phyloP scores from a whole-genome alignment of 2,329 filamentous ascomycete species.

The Ascochyta pisi region DNA sequence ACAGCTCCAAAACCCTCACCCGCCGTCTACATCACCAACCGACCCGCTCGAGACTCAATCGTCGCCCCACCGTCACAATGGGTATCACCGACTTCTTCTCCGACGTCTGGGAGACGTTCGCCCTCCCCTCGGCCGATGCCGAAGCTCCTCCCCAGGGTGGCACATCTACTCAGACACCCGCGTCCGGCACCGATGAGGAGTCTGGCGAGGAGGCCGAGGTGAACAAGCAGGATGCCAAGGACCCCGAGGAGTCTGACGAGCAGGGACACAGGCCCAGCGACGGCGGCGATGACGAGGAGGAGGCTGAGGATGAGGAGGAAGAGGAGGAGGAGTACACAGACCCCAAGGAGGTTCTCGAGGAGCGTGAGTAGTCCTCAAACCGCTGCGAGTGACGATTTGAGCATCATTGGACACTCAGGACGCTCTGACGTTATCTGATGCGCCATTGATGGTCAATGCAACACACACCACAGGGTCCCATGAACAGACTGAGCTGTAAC shows the following conservation, averaged over 20 bases:
- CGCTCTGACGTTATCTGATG: constrained; percentile 4
- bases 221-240: constrained; percentile 52
- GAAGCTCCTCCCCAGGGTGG: constrained; percentile 54
- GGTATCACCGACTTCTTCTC: constrained; percentile 70
- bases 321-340: constrained; percentile 86
- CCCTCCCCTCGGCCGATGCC: constrained; percentile 54
- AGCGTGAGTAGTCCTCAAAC: constrained; percentile 72
- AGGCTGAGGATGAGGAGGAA: constrained; percentile 73
- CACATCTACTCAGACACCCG: constrained; percentile 46
- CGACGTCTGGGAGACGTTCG: constrained; percentile 70
- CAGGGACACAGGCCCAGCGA: constrained; percentile 58
- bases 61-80: constrained; percentile 55
- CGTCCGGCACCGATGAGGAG: constrained; percentile 54
- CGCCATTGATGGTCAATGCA: constrained; percentile 12
- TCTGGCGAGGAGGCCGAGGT: constrained; percentile 50
- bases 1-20: constrained; percentile 30
- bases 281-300: constrained; percentile 56
- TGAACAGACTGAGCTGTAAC: constrained; percentile 15
- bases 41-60: constrained; percentile 38
- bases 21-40: constrained; percentile 31
- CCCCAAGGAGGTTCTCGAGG: constrained; percentile 85
- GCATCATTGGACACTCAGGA: background rate
- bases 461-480: background rate
- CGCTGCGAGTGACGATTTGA: background rate
- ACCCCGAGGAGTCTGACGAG: constrained; percentile 51